Evolutionary conservation across 176 grass and related monocot species (phyloP), one percentile per base, ranked within the genome.

Genomic region (Lolium perenne): DNA sequence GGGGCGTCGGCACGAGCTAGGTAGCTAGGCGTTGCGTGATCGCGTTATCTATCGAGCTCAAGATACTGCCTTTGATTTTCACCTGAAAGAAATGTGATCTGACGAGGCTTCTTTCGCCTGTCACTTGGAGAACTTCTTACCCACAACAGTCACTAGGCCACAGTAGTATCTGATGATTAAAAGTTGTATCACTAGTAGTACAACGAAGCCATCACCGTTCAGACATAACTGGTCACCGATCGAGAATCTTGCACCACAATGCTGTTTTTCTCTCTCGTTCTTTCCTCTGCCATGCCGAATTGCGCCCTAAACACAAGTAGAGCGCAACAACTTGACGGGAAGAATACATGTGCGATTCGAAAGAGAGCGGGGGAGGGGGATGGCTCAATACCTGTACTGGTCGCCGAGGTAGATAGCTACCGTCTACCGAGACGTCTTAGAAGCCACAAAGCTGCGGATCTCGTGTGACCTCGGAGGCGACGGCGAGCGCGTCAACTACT

Each of bases 1-100:
- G 23, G 72, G 85, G 72, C 72, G 72, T 51, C 46, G 22, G 81
- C 81, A 84, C 59, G 80, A 50, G 67, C 68, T 26, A 25, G 38
- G 38, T 17, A 74, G 57, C 40, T 73, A 73, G 70, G 71, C 85
- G 6, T 79, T 84, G 89, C 88, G 78, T 86, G 81, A 82, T 71
- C 76, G 50, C 21, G 41, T 61, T 17, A 54, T 23, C 3, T 74
- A 76, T 40, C 68, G 6, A 84, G 60, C 23, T 60, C 8, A 75
- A 76, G 58, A 84, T 74, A 38, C 18, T 61, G 25, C 20, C 46
- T 6, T 4, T 60, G 43, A 62, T 53, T 75, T 6, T 51, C 22
- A 3, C 75, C 72, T 45, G 69, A 84, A 87, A 84, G 59, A 9
- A 84, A 75, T 45, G 22, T 81, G 81, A 84, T 20, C 32, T 76